phyloP scores from a whole-genome alignment of 2,329 filamentous ascomycete genomes.

The Cladobotryum protrusum region DNA sequence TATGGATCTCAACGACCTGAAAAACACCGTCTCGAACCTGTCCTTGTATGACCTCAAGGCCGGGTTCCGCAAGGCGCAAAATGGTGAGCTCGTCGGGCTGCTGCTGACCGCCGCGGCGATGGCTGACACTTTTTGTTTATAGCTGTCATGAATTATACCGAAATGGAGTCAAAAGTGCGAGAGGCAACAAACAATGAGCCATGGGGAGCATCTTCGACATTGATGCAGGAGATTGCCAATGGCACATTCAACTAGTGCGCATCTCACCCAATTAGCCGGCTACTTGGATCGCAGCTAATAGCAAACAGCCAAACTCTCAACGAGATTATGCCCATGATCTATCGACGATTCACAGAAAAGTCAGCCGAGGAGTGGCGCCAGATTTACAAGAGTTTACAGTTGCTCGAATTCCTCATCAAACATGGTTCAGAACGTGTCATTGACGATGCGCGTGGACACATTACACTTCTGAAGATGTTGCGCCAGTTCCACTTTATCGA shows the following conservation, averaged over 20 bases:
- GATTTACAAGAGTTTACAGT: conserved; percentile 96
- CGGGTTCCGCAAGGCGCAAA: conserved; percentile 89
- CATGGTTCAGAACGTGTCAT: conserved; percentile 96
- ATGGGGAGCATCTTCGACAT: conserved; percentile 77
- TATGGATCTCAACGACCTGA: conserved; percentile 84
- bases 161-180: conserved; percentile 84
- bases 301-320: conserved; percentile 64
- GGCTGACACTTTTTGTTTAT: conserved; percentile 23
- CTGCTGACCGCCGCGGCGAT: conserved; percentile 11
- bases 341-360: conserved; percentile 98
- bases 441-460: conserved; percentile 90
- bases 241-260: conserved; percentile 95
- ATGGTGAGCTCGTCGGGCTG: conserved; percentile 56
- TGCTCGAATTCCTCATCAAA: conserved; percentile 96
- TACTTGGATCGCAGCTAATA: neutral
- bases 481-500: conserved; percentile 98
- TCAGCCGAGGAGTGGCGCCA: conserved; percentile 97
- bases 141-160: conserved; percentile 98
- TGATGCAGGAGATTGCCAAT: conserved; percentile 98
- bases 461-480: conserved; percentile 95
- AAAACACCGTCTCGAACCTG: conserved; percentile 84
- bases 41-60: conserved; percentile 94
- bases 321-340: conserved; percentile 99
- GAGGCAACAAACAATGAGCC: conserved; percentile 99
- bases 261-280: conserved; percentile 12